Evolutionary conservation across 768 basidiomycete genomes (phyloP).

Genomic region (Lactarius sanguifluus): DNA sequence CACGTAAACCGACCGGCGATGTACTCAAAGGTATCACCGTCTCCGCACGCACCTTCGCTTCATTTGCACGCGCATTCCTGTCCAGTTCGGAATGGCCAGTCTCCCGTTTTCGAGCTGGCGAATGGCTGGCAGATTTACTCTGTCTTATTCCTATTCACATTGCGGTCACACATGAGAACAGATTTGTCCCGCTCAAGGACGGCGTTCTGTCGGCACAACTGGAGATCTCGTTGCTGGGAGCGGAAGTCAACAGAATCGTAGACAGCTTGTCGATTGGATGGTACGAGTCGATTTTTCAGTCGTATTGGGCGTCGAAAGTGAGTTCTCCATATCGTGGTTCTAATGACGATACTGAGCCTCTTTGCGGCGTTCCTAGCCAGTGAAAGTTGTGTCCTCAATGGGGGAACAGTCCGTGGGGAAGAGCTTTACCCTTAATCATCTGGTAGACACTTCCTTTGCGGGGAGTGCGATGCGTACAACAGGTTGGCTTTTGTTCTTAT

Average conservation of each 20-base stretch:
- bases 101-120: slow-evolving; percentile 49
- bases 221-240: slow-evolving; percentile 58
- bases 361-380: slow-evolving; percentile 41
- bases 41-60: slow-evolving; percentile 35
- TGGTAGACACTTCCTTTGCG: slow-evolving; percentile 63
- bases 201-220: slow-evolving; percentile 50
- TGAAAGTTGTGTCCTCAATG: slow-evolving; percentile 67
- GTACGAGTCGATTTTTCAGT: slow-evolving; percentile 65
- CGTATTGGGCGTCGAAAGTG: slow-evolving; percentile 61
- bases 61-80: slow-evolving; percentile 31
- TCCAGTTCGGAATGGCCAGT: slow-evolving; percentile 27
- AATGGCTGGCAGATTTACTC: slow-evolving; percentile 61
- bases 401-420: slow-evolving; percentile 69
- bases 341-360: not conserved
- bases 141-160: slow-evolving; percentile 69
- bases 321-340: not conserved
- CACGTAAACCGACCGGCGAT: slow-evolving; percentile 53
- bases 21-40: slow-evolving; percentile 43
- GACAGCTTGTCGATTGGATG: slow-evolving; percentile 58
- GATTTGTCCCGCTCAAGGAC: slow-evolving; percentile 62
- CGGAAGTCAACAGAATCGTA: slow-evolving; percentile 56
- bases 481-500: slow-evolving; percentile 26
- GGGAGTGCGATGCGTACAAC: slow-evolving; percentile 66
- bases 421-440: slow-evolving; percentile 57
- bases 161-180: slow-evolving; percentile 57